These are phyloP conservation scores for Phoma herbarum DNA, from an alignment of 2,329 filamentous ascomycete genomes.

Conservation along the genomic window DNA sequence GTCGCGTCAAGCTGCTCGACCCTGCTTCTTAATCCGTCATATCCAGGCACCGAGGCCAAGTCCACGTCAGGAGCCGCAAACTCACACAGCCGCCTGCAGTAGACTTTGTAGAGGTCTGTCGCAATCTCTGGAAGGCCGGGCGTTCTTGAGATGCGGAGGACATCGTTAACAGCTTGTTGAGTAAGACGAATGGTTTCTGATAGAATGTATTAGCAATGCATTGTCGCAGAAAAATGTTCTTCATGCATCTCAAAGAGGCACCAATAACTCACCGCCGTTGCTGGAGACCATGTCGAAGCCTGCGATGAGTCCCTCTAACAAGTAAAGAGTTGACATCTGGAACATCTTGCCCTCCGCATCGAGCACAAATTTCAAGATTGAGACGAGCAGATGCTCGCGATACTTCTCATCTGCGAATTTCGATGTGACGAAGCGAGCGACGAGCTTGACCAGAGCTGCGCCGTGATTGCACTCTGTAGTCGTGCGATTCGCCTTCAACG, in stretches of 20 bases:
- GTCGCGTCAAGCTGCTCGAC: constrained; percentile 19
- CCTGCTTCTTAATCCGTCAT: constrained; percentile 25
- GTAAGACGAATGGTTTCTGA: constrained; percentile 24
- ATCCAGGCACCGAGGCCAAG: constrained; percentile 28
- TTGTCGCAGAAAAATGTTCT: neutral
- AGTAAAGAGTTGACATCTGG: constrained; percentile 53
- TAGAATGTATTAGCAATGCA: neutral
- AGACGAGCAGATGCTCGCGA: constrained; percentile 35
- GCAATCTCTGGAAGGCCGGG: constrained; percentile 55
- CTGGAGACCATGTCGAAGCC: constrained; percentile 35
- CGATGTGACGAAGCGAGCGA: constrained; percentile 43
- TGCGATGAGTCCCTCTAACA: constrained; percentile 54
- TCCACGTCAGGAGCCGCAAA: constrained; percentile 17
- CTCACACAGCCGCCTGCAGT: constrained; percentile 40
- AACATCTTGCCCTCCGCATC: constrained; percentile 50
- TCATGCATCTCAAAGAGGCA: neutral
- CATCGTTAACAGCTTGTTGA: constrained; percentile 40
- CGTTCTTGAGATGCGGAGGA: constrained; percentile 49
- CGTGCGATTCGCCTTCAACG: constrained; percentile 43
- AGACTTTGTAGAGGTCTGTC: constrained; percentile 49
- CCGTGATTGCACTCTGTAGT: constrained; percentile 53
- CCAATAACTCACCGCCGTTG: constrained; percentile 2
- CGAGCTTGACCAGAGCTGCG: constrained; percentile 47
- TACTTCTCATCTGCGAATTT: constrained; percentile 14
- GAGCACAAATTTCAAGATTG: constrained; percentile 49